Evolutionary conservation across 2,329 filamentous ascomycete genomes (phyloP).

Genomic region (Aaosphaeria arxii): DNA sequence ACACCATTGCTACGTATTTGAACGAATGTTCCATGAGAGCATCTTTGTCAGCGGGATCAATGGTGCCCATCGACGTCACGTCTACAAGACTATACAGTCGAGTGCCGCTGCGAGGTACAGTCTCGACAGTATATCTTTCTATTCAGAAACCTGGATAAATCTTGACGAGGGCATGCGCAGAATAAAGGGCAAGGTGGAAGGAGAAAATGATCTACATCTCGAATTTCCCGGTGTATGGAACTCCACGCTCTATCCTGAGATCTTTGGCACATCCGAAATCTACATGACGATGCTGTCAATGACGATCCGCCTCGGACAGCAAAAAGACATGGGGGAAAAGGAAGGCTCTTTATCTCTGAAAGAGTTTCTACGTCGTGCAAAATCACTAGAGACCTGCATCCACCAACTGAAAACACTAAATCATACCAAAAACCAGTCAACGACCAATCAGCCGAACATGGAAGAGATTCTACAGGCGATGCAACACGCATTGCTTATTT

Average conservation of each 20-base stretch:
- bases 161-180: constrained; percentile 30
- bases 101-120: constrained; percentile 17
- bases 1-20: constrained; percentile 46
- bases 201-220: constrained; percentile 46
- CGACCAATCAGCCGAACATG: constrained; percentile 14
- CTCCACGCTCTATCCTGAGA: constrained; percentile 44
- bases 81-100: constrained; percentile 11
- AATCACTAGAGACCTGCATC: constrained; percentile 33
- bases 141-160: constrained; percentile 26
- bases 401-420: constrained; percentile 10
- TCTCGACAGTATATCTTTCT: constrained; percentile 33
- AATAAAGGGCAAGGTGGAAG: constrained; percentile 37
- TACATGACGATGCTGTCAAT: constrained; percentile 29
- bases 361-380: constrained; percentile 33
- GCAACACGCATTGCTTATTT: constrained; percentile 44
- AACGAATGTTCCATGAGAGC: constrained; percentile 48
- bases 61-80: constrained; percentile 8
- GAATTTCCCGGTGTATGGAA: constrained; percentile 40
- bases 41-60: constrained; percentile 12
- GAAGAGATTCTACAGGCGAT: constrained; percentile 30
- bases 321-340: constrained; percentile 35
- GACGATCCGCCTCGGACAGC: constrained; percentile 40
- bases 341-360: constrained; percentile 13
- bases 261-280: constrained; percentile 40
- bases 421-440: constrained; percentile 4